Evolutionary conservation across 1,284 basidiomycete genomes (phyloP).

Genomic region (Boletus semigastroideus): DNA sequence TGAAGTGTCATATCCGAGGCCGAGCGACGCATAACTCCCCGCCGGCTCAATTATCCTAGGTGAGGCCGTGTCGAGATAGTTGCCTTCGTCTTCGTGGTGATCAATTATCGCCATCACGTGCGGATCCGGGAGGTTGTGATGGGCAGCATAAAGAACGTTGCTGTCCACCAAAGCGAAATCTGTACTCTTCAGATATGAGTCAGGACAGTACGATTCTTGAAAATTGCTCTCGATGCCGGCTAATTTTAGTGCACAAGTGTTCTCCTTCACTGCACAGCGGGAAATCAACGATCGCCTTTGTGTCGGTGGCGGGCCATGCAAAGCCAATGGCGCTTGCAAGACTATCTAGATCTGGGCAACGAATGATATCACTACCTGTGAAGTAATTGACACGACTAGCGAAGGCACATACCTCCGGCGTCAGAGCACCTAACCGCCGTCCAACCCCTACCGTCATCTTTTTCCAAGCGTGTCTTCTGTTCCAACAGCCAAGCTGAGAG

Average conservation of each 20-base stretch:
- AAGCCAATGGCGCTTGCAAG: constrained; percentile 82
- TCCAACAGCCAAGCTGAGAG: constrained; percentile 40
- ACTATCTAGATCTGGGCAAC: constrained; percentile 77
- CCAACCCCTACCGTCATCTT: constrained; percentile 59
- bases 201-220: constrained; percentile 55
- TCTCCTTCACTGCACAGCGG: constrained; percentile 94
- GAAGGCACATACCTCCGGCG: constrained; percentile 85
- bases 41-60: constrained; percentile 69
- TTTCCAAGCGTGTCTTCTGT: constrained; percentile 41
- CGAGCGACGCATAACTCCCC: constrained; percentile 81
- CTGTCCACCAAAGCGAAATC: constrained; percentile 88
- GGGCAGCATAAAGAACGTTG: constrained; percentile 70
- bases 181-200: constrained; percentile 50
- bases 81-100: constrained; percentile 87
- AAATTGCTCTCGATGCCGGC: constrained; percentile 50
- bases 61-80: constrained; percentile 59
- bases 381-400: constrained; percentile 1
- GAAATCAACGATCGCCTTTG: constrained; percentile 62
- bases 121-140: constrained; percentile 41
- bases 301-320: constrained; percentile 55
- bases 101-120: constrained; percentile 83
- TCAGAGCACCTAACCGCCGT: constrained; percentile 88
- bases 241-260: constrained; percentile 68
- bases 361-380: background rate
- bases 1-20: constrained; percentile 41